Base-by-base conservation (phyloP, 257 asterid genomes). In the Solanum ahanhuiri region DNA sequence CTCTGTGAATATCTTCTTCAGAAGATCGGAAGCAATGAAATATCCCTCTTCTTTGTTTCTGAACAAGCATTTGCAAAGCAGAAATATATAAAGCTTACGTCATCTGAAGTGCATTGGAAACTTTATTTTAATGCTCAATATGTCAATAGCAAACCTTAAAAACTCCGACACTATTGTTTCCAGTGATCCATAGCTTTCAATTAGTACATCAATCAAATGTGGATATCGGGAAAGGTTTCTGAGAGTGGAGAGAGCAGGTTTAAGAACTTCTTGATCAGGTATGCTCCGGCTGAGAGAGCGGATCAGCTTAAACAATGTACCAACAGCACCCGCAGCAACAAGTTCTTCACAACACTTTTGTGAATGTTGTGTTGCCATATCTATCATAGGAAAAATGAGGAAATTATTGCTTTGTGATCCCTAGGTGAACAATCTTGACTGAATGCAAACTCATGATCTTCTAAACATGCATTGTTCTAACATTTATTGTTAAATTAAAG, bases 41-140 rank as follows among this genome's bases (percentile, higher is more conserved):
- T 92, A 95, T 22, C 94, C 98, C 85, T 96, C 99, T 88, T 95
- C 99, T 89, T 95, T 97, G 92, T 97, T 97, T 85, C 99, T 97
- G 92, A 10, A 58, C 37, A 87, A 64, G 14, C 71, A 82, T 9
- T 70, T 45, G 57, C 70, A 85, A 79, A 33, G 7, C 54, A 83
- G 66, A 37, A 60, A 71, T 69, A 48, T 81, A 45, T 30, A 31
- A 71, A 85, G 22, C 51, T 83, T 66, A 31, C 11, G 18, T 51
- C 22, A 81, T 51, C 67, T 15, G 11, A 81, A 48, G 20, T 79
- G 12, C 39, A 81, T 48, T 28, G 35, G 30, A 6, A 81, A 48
- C 84, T 48, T 81, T 51, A 81, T 81, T 81, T 81, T 48, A 30
- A 28, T 83, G 79, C 43, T 28, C 60, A 57, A 84, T 72, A 35